Evolutionary conservation across 352 stramenopile species (phyloP).

Genomic region (Phytophthora vignae): DNA sequence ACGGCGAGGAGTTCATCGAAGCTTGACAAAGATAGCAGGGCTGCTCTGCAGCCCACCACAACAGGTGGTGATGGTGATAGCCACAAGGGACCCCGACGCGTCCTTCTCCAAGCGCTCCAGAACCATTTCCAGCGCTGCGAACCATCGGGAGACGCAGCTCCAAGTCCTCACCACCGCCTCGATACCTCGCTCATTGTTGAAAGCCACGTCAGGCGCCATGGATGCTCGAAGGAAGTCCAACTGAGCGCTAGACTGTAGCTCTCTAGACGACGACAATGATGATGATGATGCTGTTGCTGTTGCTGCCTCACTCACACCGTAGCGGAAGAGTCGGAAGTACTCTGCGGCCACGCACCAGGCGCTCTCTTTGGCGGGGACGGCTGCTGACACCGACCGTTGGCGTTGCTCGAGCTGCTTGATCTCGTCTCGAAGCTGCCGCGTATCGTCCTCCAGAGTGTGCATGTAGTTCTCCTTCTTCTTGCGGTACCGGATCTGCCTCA

Average conservation of each 20-base stretch:
- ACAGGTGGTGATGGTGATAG: too few relatives aligned
- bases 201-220: conserved; percentile 17
- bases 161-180: conserved; percentile 20
- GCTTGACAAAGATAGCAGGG: too few relatives aligned
- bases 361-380: background rate
- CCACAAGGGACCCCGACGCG: background rate
- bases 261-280: background rate
- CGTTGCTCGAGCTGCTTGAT: conserved; percentile 5
- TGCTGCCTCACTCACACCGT: background rate
- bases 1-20: too few relatives aligned
- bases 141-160: conserved; percentile 19
- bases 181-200: conserved; percentile 12
- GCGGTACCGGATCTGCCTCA: conserved; percentile 5
- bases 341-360: background rate
- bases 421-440: background rate
- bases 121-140: conserved; percentile 15
- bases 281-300: background rate
- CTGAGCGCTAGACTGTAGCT: background rate
- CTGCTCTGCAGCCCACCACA: too few relatives aligned
- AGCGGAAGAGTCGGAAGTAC: conserved; percentile 2
- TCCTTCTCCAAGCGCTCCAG: conserved; percentile 10
- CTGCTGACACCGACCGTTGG: background rate
- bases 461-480: conserved; percentile 10
- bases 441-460: background rate
- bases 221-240: conserved; percentile 10